These are phyloP conservation scores for Fusarium nurragi DNA, from an alignment of 2,329 filamentous ascomycete genomes.

Conservation along the genomic window DNA sequence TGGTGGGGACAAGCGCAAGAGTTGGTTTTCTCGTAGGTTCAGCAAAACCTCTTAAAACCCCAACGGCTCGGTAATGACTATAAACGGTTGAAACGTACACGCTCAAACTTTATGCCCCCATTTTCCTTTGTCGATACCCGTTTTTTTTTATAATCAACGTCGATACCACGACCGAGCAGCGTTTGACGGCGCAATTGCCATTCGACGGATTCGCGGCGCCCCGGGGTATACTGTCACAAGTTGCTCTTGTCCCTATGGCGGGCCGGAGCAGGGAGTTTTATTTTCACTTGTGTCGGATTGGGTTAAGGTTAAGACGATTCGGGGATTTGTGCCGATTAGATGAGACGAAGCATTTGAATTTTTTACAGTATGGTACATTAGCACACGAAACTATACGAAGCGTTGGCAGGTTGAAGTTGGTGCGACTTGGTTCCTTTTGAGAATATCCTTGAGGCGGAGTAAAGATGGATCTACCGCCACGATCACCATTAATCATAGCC, in stretches of 20 bases:
- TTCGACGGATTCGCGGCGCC: slow-evolving; percentile 10
- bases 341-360: slow-evolving; percentile 42
- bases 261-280: slow-evolving; percentile 11
- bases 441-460: slow-evolving; percentile 20
- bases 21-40: slow-evolving; percentile 87
- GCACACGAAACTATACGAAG: slow-evolving; percentile 44
- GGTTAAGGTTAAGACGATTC: slow-evolving; percentile 18
- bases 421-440: slow-evolving; percentile 25
- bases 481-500: slow-evolving; percentile 41
- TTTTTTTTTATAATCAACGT: slow-evolving; percentile 27
- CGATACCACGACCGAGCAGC: neutral
- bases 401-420: slow-evolving; percentile 38
- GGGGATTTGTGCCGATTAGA: slow-evolving; percentile 13
- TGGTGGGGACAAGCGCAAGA: slow-evolving; percentile 78
- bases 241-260: slow-evolving; percentile 9
- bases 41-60: slow-evolving; percentile 63
- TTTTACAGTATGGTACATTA: slow-evolving; percentile 40
- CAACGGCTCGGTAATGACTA: slow-evolving; percentile 5
- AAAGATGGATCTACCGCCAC: slow-evolving; percentile 40
- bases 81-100: slow-evolving; percentile 19
- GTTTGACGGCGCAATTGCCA: slow-evolving; percentile 1
- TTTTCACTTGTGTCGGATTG: slow-evolving; percentile 26
- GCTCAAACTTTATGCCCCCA: slow-evolving; percentile 21
- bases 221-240: slow-evolving; percentile 13
- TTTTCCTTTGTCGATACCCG: slow-evolving; percentile 45